Base-by-base conservation (phyloP, 176 grass and related monocot species). In the Stipa capillata region DNA sequence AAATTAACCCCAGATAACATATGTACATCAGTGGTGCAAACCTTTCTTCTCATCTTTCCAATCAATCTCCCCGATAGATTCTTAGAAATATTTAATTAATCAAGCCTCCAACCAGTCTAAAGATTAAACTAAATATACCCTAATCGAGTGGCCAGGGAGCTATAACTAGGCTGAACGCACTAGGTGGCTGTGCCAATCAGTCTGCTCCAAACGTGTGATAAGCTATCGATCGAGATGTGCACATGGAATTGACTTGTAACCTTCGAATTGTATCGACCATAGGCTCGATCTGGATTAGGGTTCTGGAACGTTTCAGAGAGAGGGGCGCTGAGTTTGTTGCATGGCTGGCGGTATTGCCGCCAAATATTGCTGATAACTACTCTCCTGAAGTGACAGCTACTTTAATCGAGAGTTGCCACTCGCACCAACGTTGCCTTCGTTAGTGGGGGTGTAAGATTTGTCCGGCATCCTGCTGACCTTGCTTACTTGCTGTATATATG, bases 271-370 rank as follows among this genome's bases (percentile, higher is more conserved):
- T 79, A 33, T 52, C 75, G 36, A 43, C 66, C 75, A 65, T 54
- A 35, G 71, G 36, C n/a, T 27, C 13, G 16, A 44, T 80, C 24
- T 45, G 18, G 59, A 51, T 66, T 48, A 20, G 21, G 47, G 58
- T 66, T 80, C 77, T 68, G 69, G 84, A 86, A 86, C 31, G 21
- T 74, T 39, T 73, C n/a, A 39, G 77, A 48, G n/a, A 24, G 31
- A 24, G 60, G 23, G 6, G 10, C 11, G 17, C 42, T 9, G 62
- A 21, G 17, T 37, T 50, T 49, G 61, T 65, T 36, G 28, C 80
- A 65, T 74, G 80, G 51, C 79, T 14, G 42, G 10, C 28, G 56
- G 39, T 58, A 43, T 65, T 51, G 28, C 31, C 33, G 58, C 29
- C 8, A 28, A 16, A 31, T 20, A 11, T 15, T 20, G 14, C 32